Evolutionary conservation across 2,329 filamentous ascomycete genomes (phyloP), one percentile per base, ranked within the genome.

Genomic region (Ceratocystis cacaofunesta): DNA sequence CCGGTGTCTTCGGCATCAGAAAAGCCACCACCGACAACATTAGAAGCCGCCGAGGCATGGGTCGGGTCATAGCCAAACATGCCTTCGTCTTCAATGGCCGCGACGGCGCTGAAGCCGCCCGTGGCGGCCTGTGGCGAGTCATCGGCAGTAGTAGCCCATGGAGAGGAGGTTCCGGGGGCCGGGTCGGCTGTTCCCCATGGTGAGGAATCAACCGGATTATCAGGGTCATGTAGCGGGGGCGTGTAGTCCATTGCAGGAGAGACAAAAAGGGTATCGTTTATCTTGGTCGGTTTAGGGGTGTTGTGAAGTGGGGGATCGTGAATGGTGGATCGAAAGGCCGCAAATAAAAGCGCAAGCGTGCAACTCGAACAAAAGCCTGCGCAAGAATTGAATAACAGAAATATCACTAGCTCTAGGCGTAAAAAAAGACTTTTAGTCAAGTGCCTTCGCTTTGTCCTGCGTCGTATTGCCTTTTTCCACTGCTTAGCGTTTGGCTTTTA

Each of bases 131-230:
- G 73, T 28, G 76, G 72, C 55, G 76, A 75, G 68, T 77, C 76
- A 69, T 76, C 77, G 66, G 76, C 75, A 36, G 82, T 80, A 22
- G 81, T 81, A 17, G 78, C 75, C 28, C 75, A 75, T 4, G 82
- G 82, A 41, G 80, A 81, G 66, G 52, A 46, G 30, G 19, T 76
- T 66, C 77, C 80, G 61, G 74, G 76, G 19, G 79, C 76, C 68
- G 83, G 77, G 60, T 84, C 82, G 61, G 75, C 74, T 69, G 76
- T 78, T 15, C 80, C 81, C 82, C 82, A 84, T 1, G 82, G 82
- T 41, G 81, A 83, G 68, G 75, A 77, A 67, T 77, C 81, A 58
- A 74, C 76, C 19, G 79, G 76, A 69, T 83, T 78, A 58, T 84
- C 82, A 63, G 76, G 75, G 69, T 84, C 82, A 71, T 78, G 71